Percentiles rank a stretch among this genome's conserved stretches.
These are phyloP conservation scores for Plasmodium chabaudi DNA, from an alignment of 169 alveolate species.

Conservation along the genomic window DNA sequence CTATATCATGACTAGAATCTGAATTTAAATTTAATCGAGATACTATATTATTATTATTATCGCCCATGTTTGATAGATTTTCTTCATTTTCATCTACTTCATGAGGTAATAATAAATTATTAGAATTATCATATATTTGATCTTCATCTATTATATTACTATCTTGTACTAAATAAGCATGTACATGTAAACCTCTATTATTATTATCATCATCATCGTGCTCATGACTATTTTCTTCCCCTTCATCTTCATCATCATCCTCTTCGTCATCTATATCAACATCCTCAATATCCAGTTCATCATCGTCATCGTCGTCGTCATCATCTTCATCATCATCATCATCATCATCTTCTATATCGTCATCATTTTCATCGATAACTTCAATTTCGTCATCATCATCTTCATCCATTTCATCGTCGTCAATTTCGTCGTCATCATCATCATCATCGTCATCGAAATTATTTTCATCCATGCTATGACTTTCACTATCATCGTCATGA, in stretches of 20 bases:
- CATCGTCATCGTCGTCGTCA: conserved; percentile 64
- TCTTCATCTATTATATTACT: conserved; percentile 77
- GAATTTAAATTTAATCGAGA: conserved; percentile 53
- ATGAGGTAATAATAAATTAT: conserved; percentile 82
- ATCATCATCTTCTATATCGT: conserved; percentile 55
- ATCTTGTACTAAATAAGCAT: conserved; percentile 81
- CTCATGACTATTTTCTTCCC: conserved; percentile 10
- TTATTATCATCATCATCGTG: conserved; percentile 75
- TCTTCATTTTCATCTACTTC: conserved; percentile 85
- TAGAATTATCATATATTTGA: conserved; percentile 77
- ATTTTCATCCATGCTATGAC: conserved; percentile 34
- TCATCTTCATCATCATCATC: conserved; percentile 68
- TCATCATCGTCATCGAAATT: conserved; percentile 71
- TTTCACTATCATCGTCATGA: conserved; percentile 7
- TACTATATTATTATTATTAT: conserved; percentile 51
- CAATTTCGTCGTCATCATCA: conserved; percentile 78
- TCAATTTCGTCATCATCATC: conserved; percentile 76
- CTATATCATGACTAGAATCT: conserved; percentile 53
- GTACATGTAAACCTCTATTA: conserved; percentile 79
- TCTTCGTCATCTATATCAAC: conserved; percentile 80
- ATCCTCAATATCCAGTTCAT: conserved; percentile 25
- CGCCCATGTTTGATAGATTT: conserved; percentile 25
- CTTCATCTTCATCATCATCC: conserved; percentile 52
- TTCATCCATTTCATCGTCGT: conserved; percentile 60
- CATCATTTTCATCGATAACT: conserved; percentile 79